A percentile compares a stretch with the other conserved stretches of the same genome.
phyloP scores from a whole-genome alignment of 768 basidiomycete genomes.

The Lentinus tigrinus region DNA sequence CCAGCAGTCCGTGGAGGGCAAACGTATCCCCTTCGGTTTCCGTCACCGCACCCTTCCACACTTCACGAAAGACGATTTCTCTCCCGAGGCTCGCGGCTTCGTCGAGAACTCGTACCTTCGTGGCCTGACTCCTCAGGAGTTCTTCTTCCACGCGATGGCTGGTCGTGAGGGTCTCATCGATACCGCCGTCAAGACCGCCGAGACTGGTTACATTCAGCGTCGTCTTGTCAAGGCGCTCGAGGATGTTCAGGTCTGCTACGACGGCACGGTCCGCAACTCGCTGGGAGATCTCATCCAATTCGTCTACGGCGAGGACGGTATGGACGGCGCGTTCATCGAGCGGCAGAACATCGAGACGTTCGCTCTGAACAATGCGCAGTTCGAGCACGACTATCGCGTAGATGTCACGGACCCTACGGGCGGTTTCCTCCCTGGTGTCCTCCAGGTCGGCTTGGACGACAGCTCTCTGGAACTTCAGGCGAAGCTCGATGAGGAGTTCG shows the following conservation, averaged over 20 bases:
- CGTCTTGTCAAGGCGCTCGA: slow-evolving; percentile 97
- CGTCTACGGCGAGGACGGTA: slow-evolving; percentile 97
- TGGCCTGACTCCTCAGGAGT: slow-evolving; percentile 95
- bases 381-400: slow-evolving; percentile 92
- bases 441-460: slow-evolving; percentile 88
- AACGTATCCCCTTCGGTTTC: slow-evolving; percentile 98
- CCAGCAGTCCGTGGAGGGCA: slow-evolving; percentile 97
- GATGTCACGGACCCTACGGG: slow-evolving; percentile 84
- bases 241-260: slow-evolving; percentile 96
- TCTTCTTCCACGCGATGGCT: slow-evolving; percentile 99
- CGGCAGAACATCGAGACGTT: slow-evolving; percentile 92
- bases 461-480: slow-evolving; percentile 79
- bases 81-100: slow-evolving; percentile 95
- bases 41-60: slow-evolving; percentile 94
- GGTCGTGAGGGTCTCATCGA: slow-evolving; percentile 99
- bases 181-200: slow-evolving; percentile 99
- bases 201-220: slow-evolving; percentile 98
- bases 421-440: slow-evolving; percentile 74
- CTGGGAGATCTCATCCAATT: slow-evolving; percentile 96
- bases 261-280: slow-evolving; percentile 97
- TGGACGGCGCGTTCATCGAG: slow-evolving; percentile 98
- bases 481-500: slow-evolving; percentile 79
- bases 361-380: slow-evolving; percentile 74
- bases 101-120: slow-evolving; percentile 98
- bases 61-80: slow-evolving; percentile 98